These are phyloP conservation scores for Symmetrospora coprosmae DNA, from an alignment of 768 basidiomycete genomes.

Conservation along the genomic window DNA sequence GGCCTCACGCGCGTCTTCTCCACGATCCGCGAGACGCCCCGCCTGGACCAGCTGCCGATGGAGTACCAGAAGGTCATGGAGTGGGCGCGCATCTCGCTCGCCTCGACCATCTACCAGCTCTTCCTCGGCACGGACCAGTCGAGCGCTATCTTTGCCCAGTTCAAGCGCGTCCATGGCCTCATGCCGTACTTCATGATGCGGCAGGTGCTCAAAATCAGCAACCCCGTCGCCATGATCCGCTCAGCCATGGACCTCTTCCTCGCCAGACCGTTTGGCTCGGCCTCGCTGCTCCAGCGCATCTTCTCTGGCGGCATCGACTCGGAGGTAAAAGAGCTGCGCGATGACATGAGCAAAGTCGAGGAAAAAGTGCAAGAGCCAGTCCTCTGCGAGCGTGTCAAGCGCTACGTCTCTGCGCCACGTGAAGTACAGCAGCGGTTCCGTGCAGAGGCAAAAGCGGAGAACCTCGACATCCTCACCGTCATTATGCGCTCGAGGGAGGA, in stretches of 20 bases:
- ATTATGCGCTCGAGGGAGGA: conserved; percentile 51
- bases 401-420: conserved; percentile 70
- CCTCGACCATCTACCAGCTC: conserved; percentile 89
- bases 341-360: conserved; percentile 73
- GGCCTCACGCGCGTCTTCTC: conserved; percentile 79
- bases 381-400: conserved; percentile 71
- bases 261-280: conserved; percentile 89
- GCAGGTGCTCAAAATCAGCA: conserved; percentile 76
- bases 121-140: conserved; percentile 86
- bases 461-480: conserved; percentile 59
- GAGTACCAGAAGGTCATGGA: conserved; percentile 83
- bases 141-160: conserved; percentile 67
- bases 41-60: conserved; percentile 59
- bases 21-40: conserved; percentile 64
- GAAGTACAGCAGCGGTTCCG: conserved; percentile 77
- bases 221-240: conserved; percentile 92
- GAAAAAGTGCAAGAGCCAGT: conserved; percentile 77
- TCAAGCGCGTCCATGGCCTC: conserved; percentile 84
- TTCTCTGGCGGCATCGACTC: conserved; percentile 83
- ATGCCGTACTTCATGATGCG: conserved; percentile 98
- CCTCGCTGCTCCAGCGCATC: conserved; percentile 85
- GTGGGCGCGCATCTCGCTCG: conserved; percentile 96
- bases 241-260: conserved; percentile 83
- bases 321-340: conserved; percentile 68
- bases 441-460: conserved; percentile 62